Evolutionary conservation across 208 protist species (phyloP).

Genomic region (Entamoeba nuttalli): DNA sequence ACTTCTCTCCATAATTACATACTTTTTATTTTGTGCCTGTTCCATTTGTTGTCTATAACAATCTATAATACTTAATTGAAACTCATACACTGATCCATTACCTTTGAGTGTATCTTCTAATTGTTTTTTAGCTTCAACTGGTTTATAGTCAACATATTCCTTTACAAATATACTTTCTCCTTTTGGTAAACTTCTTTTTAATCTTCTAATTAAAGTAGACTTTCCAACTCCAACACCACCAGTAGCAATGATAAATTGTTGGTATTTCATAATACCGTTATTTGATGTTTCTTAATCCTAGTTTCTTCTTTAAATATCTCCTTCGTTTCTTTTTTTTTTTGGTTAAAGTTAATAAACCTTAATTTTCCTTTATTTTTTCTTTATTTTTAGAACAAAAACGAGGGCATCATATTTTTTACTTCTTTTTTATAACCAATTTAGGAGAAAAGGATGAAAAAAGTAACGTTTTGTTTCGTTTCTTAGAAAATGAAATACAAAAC

Average conservation of each 20-base stretch:
- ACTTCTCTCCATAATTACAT: background rate
- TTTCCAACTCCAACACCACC: background rate
- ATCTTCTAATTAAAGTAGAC: background rate
- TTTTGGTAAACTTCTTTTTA: background rate
- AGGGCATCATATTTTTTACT: no score
- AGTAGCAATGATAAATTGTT: background rate
- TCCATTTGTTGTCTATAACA: background rate
- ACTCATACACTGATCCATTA: background rate
- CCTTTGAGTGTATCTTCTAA: background rate
- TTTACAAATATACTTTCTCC: background rate
- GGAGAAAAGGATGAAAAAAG: no score
- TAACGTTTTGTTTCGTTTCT: no score
- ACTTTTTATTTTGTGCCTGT: background rate
- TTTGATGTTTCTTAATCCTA: no score
- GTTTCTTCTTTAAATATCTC: no score
- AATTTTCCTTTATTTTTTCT: no score
- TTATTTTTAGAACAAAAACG: no score
- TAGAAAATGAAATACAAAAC: no score
- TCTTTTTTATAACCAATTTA: no score
- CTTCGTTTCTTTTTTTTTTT: no score
- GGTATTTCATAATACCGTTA: no score
- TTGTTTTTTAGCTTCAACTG: background rate
- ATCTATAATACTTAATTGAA: background rate
- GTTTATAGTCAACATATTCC: background rate
- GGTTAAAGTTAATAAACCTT: no score